Conservation (phyloP, 2,329 filamentous ascomycete genomes). For the Clarireedia paspali region DNA sequence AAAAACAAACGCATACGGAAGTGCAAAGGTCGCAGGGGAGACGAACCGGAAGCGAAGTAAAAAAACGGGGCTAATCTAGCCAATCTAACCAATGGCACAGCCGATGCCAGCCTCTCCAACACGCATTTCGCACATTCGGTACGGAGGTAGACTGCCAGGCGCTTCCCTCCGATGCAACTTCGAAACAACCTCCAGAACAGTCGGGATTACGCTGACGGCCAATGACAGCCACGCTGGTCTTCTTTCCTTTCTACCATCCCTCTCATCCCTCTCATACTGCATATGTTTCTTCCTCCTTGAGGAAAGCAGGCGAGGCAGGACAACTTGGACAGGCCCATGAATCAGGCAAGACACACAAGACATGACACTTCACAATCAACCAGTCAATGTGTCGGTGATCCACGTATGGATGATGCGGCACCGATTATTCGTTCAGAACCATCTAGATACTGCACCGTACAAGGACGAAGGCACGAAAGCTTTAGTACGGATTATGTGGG, state of each 20-base stretch:
- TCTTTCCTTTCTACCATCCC: too few relatives aligned
- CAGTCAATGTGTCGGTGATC: too few relatives aligned
- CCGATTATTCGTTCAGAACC: too few relatives aligned
- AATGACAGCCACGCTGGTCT: too few relatives aligned
- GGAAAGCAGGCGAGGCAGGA: background rate
- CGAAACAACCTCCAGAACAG: background rate
- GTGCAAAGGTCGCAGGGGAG: background rate
- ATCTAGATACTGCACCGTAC: too few relatives aligned
- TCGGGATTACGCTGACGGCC: too few relatives aligned
- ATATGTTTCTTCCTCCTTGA: slow-evolving; percentile 1
- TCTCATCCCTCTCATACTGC: too few relatives aligned
- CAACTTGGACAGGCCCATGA: background rate
- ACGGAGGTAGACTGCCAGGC: background rate
- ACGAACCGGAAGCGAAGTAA: background rate
- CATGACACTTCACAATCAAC: too few relatives aligned
- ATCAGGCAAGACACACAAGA: too few relatives aligned
- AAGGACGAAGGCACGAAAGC: too few relatives aligned
- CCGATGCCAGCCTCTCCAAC: background rate
- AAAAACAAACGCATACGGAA: background rate
- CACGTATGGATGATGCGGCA: too few relatives aligned
- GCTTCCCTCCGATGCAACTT: background rate
- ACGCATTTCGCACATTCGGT: background rate
- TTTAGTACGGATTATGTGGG: too few relatives aligned
- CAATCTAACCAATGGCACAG: slow-evolving; percentile 1
- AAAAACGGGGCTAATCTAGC: background rate